Percentiles rank a stretch among this genome's conserved stretches.
phyloP scores from a whole-genome alignment of 805 yeast species.

The Wickerhamiella occidentalis region DNA sequence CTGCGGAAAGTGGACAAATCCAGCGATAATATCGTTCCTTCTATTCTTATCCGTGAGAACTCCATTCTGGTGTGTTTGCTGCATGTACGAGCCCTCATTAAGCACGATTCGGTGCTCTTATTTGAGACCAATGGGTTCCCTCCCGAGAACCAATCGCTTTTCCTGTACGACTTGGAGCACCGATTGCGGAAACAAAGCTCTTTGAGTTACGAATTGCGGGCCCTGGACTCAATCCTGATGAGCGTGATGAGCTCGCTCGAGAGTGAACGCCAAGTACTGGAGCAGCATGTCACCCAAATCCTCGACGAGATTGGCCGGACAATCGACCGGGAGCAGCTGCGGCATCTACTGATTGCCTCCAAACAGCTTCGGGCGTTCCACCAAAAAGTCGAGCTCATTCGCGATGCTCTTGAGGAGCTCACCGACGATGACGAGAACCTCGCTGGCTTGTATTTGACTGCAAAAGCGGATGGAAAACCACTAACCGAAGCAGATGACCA shows the following conservation, averaged over 20 bases:
- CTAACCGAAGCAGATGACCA: slow-evolving; percentile 45
- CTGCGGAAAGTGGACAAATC: slow-evolving; percentile 77
- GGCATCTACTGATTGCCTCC: slow-evolving; percentile 69
- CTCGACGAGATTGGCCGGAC: slow-evolving; percentile 67
- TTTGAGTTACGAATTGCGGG: slow-evolving; percentile 81
- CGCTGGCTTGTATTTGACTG: slow-evolving; percentile 69
- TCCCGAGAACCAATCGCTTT: slow-evolving; percentile 56
- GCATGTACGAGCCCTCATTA: slow-evolving; percentile 83
- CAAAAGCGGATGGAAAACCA: slow-evolving; percentile 35
- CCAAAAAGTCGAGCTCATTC: slow-evolving; percentile 68
- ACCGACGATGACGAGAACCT: slow-evolving; percentile 81
- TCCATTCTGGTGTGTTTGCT: slow-evolving; percentile 73
- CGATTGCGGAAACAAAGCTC: slow-evolving; percentile 37
- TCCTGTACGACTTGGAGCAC: slow-evolving; percentile 68
- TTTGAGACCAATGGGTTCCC: slow-evolving; percentile 57
- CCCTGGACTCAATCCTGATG: slow-evolving; percentile 74
- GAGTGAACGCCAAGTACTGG: slow-evolving; percentile 78
- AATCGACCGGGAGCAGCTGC: slow-evolving; percentile 65
- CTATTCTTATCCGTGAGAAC: slow-evolving; percentile 64
- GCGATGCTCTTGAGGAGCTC: slow-evolving; percentile 75
- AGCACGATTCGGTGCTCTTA: slow-evolving; percentile 62
- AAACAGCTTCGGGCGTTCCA: slow-evolving; percentile 74
- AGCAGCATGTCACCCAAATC: slow-evolving; percentile 60
- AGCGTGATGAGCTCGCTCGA: slow-evolving; percentile 67
- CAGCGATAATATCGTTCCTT: slow-evolving; percentile 74